These are phyloP conservation scores for Chlamydomonas applanata DNA, from an alignment of 139 green algal genomes.

Conservation along the genomic window DNA sequence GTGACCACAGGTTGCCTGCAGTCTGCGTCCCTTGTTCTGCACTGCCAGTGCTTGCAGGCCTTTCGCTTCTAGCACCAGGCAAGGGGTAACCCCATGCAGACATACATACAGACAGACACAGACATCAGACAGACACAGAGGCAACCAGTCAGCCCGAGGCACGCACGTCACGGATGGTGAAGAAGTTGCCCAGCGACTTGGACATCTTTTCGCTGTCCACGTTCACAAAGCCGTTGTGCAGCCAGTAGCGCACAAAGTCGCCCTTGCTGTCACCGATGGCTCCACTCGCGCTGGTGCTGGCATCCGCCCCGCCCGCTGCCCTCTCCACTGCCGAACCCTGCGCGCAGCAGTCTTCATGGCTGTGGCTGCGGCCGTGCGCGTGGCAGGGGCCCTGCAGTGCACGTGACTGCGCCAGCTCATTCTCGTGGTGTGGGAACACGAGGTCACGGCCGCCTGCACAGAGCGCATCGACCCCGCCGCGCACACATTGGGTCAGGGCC, in stretches of 20 bases:
- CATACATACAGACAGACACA: too few species aligned
- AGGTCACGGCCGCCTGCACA: slow-evolving; percentile 64
- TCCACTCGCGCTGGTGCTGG: neutral
- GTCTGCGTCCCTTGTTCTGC: neutral
- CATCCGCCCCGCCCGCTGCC: neutral
- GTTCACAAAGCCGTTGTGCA: slow-evolving; percentile 97
- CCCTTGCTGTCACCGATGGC: neutral
- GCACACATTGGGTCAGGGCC: too few species aligned
- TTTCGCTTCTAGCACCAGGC: too few species aligned
- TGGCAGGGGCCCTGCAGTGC: slow-evolving; percentile 26
- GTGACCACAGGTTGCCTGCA: too few species aligned
- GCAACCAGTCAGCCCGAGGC: too few species aligned
- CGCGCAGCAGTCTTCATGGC: neutral
- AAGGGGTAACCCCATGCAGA: too few species aligned
- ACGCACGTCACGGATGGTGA: slow-evolving; percentile 84
- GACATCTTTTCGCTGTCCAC: slow-evolving; percentile 97
- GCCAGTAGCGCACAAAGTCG: slow-evolving; percentile 90
- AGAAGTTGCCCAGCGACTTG: slow-evolving; percentile 98
- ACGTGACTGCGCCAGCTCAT: slow-evolving; percentile 89
- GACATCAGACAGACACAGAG: too few species aligned
- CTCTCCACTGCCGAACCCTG: neutral
- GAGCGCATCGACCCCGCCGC: too few species aligned
- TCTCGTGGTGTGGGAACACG: slow-evolving; percentile 97
- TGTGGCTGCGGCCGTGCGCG: neutral
- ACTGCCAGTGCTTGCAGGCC: too few species aligned